Conservation (phyloP, 371 early-diverging fungal genomes). For the Apophysomyces elegans region DNA sequence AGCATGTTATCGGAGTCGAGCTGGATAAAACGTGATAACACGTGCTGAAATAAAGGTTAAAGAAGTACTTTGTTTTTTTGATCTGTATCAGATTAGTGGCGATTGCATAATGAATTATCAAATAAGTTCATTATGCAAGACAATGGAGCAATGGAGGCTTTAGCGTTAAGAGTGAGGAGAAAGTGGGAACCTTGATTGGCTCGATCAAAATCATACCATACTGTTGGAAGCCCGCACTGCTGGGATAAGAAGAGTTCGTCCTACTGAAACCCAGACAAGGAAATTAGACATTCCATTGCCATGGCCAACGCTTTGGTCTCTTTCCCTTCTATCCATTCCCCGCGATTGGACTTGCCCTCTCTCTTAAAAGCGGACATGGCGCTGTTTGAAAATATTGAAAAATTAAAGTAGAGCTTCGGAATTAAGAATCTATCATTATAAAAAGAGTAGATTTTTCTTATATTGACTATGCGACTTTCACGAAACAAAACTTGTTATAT, state of each 20-base stretch:
- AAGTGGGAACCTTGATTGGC: slow-evolving; percentile 2
- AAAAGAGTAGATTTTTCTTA: neutral
- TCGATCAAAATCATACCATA: slow-evolving; percentile 10
- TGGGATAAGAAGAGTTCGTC: neutral
- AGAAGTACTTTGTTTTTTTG: too few relatives aligned
- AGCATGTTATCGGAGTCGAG: slow-evolving; percentile 5
- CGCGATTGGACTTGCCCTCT: too few relatives aligned
- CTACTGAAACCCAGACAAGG: neutral
- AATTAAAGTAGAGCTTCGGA: slow-evolving; percentile 1
- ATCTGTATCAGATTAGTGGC: too few relatives aligned
- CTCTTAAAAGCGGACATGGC: neutral
- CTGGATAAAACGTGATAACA: neutral
- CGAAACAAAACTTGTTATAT: neutral
- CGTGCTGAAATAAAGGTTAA: neutral
- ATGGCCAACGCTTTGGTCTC: neutral
- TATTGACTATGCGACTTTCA: neutral
- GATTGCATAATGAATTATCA: neutral
- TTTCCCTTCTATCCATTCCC: too few relatives aligned
- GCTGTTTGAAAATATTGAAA: neutral
- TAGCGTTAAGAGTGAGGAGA: neutral
- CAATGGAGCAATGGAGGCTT: neutral
- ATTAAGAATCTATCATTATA: neutral
- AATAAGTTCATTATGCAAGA: neutral
- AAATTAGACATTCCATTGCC: neutral
- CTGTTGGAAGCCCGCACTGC: neutral